Conservation (phyloP, 2,329 filamentous ascomycete genomes). For the Thyridium curvatum region DNA sequence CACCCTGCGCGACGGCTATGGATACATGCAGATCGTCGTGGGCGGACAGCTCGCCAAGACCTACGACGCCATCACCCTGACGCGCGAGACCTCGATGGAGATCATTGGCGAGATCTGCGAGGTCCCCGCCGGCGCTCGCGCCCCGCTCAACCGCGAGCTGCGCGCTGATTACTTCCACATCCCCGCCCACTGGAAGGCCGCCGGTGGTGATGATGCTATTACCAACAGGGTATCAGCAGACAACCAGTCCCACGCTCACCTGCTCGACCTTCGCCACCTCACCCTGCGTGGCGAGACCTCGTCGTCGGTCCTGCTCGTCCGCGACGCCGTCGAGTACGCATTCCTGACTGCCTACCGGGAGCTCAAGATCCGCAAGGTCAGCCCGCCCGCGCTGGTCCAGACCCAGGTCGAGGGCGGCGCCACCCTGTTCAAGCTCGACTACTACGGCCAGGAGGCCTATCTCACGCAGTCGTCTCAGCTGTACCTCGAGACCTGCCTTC, state of each 20-base stretch:
- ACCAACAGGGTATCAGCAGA: slow-evolving; percentile 57
- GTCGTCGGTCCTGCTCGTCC: slow-evolving; percentile 82
- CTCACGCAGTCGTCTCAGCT: slow-evolving; percentile 96
- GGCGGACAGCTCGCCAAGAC: slow-evolving; percentile 43
- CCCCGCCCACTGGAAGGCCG: slow-evolving; percentile 56
- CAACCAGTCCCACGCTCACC: slow-evolving; percentile 45
- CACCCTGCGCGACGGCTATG: slow-evolving; percentile 79
- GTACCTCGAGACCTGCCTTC: slow-evolving; percentile 91
- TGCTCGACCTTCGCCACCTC: slow-evolving; percentile 79
- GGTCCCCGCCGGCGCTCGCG: slow-evolving; percentile 67
- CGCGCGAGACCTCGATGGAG: slow-evolving; percentile 72
- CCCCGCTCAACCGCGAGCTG: slow-evolving; percentile 73
- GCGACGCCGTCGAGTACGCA: slow-evolving; percentile 71
- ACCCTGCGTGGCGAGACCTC: slow-evolving; percentile 78
- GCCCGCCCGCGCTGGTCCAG: slow-evolving; percentile 85
- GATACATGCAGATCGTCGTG: slow-evolving; percentile 71
- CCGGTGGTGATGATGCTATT: slow-evolving; percentile 79
- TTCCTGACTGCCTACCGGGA: slow-evolving; percentile 78
- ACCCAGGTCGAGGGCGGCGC: slow-evolving; percentile 91
- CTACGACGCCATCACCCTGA: slow-evolving; percentile 77
- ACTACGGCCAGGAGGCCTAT: slow-evolving; percentile 69
- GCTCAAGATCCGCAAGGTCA: slow-evolving; percentile 72
- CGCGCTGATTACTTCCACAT: slow-evolving; percentile 80
- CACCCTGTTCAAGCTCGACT: slow-evolving; percentile 75
- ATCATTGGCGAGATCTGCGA: slow-evolving; percentile 73